Percentiles rank a stretch among this genome's conserved stretches.
Evolutionary conservation across 169 alveolate species (phyloP).

Genomic region (Babesia sp.): DNA sequence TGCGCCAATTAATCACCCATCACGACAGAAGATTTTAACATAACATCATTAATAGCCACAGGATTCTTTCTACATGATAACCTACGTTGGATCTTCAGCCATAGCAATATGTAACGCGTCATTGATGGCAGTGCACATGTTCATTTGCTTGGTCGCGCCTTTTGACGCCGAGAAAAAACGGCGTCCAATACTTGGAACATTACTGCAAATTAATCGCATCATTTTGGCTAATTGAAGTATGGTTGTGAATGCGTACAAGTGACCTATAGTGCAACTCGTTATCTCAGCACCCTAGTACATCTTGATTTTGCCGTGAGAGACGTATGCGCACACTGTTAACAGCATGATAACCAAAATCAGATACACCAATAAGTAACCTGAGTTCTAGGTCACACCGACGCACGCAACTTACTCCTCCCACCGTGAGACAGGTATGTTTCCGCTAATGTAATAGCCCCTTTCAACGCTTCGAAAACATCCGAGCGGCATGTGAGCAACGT

Average conservation of each 20-base stretch:
- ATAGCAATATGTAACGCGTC: constrained; percentile 91
- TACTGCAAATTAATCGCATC: neutral
- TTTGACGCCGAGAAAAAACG: constrained; percentile 23
- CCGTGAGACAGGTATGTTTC: neutral
- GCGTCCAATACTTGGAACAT: neutral
- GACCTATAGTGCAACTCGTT: neutral
- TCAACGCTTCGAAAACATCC: constrained; percentile 32
- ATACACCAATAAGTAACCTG: neutral
- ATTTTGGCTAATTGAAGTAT: constrained; percentile 5
- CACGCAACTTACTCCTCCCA: neutral
- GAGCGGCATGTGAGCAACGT: neutral
- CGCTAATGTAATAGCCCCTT: constrained; percentile 7
- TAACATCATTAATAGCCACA: constrained; percentile 1
- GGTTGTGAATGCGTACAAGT: neutral
- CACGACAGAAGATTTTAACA: too few relatives aligned
- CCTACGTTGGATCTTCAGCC: constrained; percentile 88
- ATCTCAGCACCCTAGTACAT: neutral
- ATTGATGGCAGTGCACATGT: constrained; percentile 90
- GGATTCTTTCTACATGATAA: neutral
- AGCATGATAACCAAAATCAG: neutral
- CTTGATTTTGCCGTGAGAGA: neutral
- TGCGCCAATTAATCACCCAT: too few relatives aligned
- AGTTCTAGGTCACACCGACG: neutral
- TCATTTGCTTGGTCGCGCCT: constrained; percentile 78
- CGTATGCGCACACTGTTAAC: neutral